Evolutionary conservation across 108 stramenopile genomes (phyloP).

Genomic region (Hondaea fermentalgiana): DNA sequence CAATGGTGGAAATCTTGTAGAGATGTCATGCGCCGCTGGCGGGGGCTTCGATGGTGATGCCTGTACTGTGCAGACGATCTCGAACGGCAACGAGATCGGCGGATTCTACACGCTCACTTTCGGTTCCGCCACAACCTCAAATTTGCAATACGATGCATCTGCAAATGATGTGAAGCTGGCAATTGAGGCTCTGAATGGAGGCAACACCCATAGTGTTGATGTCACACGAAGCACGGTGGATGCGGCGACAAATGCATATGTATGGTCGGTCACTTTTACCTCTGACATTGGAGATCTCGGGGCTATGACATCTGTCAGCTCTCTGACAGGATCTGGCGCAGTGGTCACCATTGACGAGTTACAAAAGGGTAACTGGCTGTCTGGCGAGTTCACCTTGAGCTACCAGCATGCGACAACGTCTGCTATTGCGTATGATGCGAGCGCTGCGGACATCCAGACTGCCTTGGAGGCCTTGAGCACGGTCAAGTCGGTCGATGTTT

Average conservation of each 20-base stretch:
- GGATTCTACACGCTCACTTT: slow-evolving; percentile 52
- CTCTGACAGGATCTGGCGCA: slow-evolving; percentile 42
- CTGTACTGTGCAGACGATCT: slow-evolving; percentile 39
- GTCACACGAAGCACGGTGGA: slow-evolving; percentile 24
- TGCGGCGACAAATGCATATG: slow-evolving; percentile 59
- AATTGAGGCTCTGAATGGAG: slow-evolving; percentile 39
- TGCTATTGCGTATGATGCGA: slow-evolving; percentile 35
- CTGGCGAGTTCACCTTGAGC: slow-evolving; percentile 51
- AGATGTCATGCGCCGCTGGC: slow-evolving; percentile 37
- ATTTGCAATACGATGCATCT: slow-evolving; percentile 48
- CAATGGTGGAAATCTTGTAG: slow-evolving; percentile 49
- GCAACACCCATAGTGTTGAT: slow-evolving; percentile 19
- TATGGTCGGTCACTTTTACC: slow-evolving; percentile 61
- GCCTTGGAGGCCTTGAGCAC: slow-evolving; percentile 51
- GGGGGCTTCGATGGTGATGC: slow-evolving; percentile 54
- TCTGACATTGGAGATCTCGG: slow-evolving; percentile 32
- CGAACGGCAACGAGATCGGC: slow-evolving; percentile 63
- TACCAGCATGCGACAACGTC: slow-evolving; percentile 46
- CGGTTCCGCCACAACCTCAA: slow-evolving; percentile 38
- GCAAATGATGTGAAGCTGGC: slow-evolving; percentile 39
- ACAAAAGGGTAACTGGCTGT: slow-evolving; percentile 23
- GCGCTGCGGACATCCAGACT: slow-evolving; percentile 31
- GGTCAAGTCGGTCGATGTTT: slow-evolving; percentile 22
- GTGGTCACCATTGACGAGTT: slow-evolving; percentile 36
- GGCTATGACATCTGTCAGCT: slow-evolving; percentile 32